Base-by-base conservation (phyloP, 768 basidiomycete genomes). In the Paxillus ammoniavirescens region DNA sequence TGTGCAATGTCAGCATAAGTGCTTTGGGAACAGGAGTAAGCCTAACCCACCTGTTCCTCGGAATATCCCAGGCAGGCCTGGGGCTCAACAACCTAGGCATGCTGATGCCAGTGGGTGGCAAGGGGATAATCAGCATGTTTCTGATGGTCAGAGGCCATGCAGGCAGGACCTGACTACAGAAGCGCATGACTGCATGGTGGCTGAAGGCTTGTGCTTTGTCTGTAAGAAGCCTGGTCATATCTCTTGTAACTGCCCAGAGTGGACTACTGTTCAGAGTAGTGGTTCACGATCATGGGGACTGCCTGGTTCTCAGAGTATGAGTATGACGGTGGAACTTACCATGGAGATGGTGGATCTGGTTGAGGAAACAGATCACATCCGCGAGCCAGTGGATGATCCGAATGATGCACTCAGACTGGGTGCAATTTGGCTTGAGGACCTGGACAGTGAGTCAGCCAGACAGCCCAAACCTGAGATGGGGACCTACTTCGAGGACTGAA, bases 201-300 rank as follows among this genome's bases (percentile, higher is more conserved):
- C 58, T 5, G 57, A 62, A 36, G 65, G 66, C 0, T 52, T 59
- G 5, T 73, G 72, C 54, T 72, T 67, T 38, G 52, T 47, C 9
- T 73, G 71, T 53, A 52, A 61, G 9, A 57, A 66, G 40, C 10
- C 51, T 0, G 67, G 69, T 1, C 71, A 73, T 54, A 52, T 67
- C 10, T 56, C 64, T 5, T 21, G 67, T 0, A 63, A 72, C 38
- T 74, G 71, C 42, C 69, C 68, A 8, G 44, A 60, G 18, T 56
- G 52, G 2, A 66, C 57, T 17, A 53, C 47, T 2, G 55, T 65
- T 6, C 46, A 40, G 2, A n/a, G n/a, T n/a, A n/a, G n/a, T n/a
- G n/a, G n/a, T n/a, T 41, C 37, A 1, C 23, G 40, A 15, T 17
- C 5, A 0, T 21, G 23, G 1, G 8, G 10, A 8, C 37, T 28